These are phyloP conservation scores for Alectoria sarmentosa DNA, from an alignment of 495 filamentous ascomycete genomes.

Conservation along the genomic window DNA sequence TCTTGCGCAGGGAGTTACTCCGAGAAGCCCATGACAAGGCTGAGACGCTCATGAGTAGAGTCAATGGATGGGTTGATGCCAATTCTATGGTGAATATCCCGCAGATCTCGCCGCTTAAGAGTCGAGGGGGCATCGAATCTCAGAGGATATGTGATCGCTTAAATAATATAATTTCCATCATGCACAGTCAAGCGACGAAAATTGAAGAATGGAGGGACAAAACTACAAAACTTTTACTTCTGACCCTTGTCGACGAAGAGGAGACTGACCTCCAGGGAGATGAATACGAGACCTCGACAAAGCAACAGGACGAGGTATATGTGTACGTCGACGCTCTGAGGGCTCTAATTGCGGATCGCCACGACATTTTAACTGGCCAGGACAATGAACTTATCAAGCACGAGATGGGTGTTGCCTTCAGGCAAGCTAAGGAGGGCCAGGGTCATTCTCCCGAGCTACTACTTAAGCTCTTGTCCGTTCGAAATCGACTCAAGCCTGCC, in stretches of 20 bases:
- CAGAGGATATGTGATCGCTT: conserved; percentile 50
- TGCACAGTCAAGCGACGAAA: conserved; percentile 63
- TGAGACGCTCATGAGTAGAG: conserved; percentile 37
- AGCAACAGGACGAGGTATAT: conserved; percentile 69
- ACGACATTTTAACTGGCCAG: conserved; percentile 66
- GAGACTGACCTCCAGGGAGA: conserved; percentile 72
- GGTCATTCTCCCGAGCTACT: conserved; percentile 68
- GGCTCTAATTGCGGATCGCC: conserved; percentile 68
- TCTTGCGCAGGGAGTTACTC: conserved; percentile 69
- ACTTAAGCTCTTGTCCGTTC: conserved; percentile 50
- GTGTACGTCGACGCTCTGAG: conserved; percentile 74
- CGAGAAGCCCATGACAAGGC: conserved; percentile 44
- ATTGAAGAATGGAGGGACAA: conserved; percentile 67
- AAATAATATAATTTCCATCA: conserved; percentile 42
- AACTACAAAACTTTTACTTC: conserved; percentile 60
- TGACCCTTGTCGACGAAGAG: conserved; percentile 78
- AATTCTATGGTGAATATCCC: conserved; percentile 60
- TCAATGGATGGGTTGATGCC: conserved; percentile 37
- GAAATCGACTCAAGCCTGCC: conserved; percentile 51
- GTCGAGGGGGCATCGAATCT: conserved; percentile 55
- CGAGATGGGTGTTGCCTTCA: conserved; percentile 54
- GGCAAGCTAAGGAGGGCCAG: conserved; percentile 51
- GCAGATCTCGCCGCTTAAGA: conserved; percentile 43
- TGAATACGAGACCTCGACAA: conserved; percentile 82
- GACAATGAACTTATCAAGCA: conserved; percentile 72